phyloP scores from a whole-genome alignment of 441 rosid species.

The Rhodomyrtus psidioides region DNA sequence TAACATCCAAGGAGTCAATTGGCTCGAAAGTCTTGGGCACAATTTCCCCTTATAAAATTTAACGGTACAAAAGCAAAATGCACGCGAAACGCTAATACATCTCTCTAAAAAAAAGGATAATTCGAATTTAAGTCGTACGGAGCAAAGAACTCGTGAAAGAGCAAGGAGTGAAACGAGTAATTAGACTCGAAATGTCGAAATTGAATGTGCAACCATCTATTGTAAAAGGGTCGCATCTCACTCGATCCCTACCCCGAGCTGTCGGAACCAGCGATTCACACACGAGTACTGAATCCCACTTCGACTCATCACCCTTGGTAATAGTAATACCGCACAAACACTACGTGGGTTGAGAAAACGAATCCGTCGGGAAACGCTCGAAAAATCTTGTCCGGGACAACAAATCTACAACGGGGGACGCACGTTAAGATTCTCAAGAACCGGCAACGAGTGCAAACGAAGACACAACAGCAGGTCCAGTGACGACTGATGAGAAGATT shows the following conservation, averaged over 20 bases:
- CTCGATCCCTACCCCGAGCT: not conserved
- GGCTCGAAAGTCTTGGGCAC: not conserved
- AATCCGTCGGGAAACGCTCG: no score
- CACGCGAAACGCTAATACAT: not conserved
- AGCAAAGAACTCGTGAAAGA: rapidly evolving
- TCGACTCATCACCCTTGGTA: not conserved
- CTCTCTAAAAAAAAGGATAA: rapidly evolving
- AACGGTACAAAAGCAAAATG: not conserved
- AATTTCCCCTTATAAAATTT: not conserved
- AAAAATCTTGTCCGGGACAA: not conserved
- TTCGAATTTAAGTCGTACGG: not conserved
- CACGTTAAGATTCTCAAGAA: not conserved
- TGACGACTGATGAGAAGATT: not conserved
- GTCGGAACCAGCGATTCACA: not conserved
- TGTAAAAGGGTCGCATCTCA: not conserved
- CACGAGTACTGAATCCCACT: not conserved
- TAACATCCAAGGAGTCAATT: not conserved
- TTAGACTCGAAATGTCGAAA: not conserved
- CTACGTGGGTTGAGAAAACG: not conserved
- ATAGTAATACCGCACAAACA: not conserved
- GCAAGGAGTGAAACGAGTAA: not conserved
- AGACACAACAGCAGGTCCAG: not conserved
- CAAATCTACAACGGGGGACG: not conserved
- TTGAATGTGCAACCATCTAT: rapidly evolving
- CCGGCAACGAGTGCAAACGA: not conserved